Base-by-base conservation (phyloP, 768 basidiomycete genomes). In the Russula lepida region DNA sequence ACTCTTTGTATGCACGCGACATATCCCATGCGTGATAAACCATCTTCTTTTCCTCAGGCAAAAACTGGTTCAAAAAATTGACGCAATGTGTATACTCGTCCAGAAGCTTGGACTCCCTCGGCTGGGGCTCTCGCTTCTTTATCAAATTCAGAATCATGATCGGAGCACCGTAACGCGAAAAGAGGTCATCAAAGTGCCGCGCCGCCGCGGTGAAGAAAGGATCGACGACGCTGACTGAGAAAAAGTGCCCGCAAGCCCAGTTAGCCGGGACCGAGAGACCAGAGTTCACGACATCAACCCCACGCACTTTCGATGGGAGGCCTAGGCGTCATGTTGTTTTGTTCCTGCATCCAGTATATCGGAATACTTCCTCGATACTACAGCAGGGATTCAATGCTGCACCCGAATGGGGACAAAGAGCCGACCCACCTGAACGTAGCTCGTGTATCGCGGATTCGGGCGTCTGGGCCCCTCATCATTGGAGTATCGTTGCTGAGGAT, bases 21-120 rank as follows among this genome's bases (percentile, higher is more conserved):
- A 98, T 97, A 71, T 99, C 97, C 91, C 93, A 99, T 15, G 93
- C 84, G 46, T 91, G 83, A 70, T 98, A 97, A 15, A 85, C 78
- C 84, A 99, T 92, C 75, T 86, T 85, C 74, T 89, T 88, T 28
- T 79, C 86, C 7, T 78, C 77, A 0, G 97, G 95, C 13, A 99
- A 74, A 73, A 97, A 98, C 70, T 99, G 95, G 64, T 98, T 98
- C 32, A 99, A 79, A 70, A 97, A 99, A 52, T 81, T 72, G 19
- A 98, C 86, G 69, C 97, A 99, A 70, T 94, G 84, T 0, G 87
- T 89, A 68, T 95, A 98, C 70, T 97, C 94, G 17, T 86, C 85
- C 17, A 95, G 74, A 8, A 99, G 76, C 70, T 95, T 95, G 9
- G 86, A 88, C 71, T 99, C 97, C 47, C 97, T 81, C 1, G 89